Evolutionary conservation across 202 grass and related monocot species (phyloP).

Genomic region (Setaria italica): DNA sequence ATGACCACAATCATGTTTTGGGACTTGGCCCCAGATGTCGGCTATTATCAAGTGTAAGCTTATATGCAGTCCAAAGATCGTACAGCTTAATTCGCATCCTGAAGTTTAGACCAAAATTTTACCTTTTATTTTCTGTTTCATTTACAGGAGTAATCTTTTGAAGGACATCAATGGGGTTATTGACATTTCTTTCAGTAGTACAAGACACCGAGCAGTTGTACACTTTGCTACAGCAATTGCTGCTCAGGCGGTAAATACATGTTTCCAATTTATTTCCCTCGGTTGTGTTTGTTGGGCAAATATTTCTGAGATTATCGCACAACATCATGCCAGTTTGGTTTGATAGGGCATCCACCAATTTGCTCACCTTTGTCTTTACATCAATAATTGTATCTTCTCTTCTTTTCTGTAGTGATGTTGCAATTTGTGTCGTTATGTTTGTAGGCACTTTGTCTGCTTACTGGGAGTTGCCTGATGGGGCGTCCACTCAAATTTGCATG

Average conservation of each 20-base stretch:
- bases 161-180: background rate
- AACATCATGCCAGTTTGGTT: background rate
- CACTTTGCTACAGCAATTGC: background rate
- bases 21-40: background rate
- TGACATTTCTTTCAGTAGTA: slow-evolving; percentile 1
- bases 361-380: background rate
- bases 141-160: background rate
- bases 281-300: background rate
- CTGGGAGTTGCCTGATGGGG: background rate
- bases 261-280: background rate
- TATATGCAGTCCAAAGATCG: background rate
- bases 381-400: background rate
- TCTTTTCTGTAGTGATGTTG: background rate
- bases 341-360: background rate
- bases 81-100: background rate
- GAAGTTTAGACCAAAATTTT: background rate
- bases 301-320: background rate
- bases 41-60: slow-evolving; percentile 5
- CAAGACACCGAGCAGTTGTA: background rate
- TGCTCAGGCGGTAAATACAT: background rate
- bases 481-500: slow-evolving; percentile 16
- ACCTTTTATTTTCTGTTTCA: background rate
- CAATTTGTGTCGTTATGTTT: background rate
- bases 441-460: slow-evolving; percentile 6
- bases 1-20: background rate